These are phyloP conservation scores for Adansonia digitata DNA, from an alignment of 345 rosid genomes.

Conservation along the genomic window DNA sequence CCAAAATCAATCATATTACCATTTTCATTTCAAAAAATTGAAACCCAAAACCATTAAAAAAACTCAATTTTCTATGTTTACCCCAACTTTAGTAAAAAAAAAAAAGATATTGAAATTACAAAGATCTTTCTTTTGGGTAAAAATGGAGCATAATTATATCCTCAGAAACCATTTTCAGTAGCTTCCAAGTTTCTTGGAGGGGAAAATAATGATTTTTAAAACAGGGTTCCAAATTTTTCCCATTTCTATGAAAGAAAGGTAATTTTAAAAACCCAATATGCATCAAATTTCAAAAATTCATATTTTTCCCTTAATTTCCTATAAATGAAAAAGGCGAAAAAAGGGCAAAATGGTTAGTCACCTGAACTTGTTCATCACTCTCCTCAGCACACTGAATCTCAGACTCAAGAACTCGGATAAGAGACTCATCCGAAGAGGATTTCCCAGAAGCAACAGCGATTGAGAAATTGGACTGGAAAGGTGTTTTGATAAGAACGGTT, in stretches of 20 bases:
- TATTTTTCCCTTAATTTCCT: neutral
- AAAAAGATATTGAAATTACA: neutral
- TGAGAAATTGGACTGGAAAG: slow-evolving; percentile 30
- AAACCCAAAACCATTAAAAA: neutral
- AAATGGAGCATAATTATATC: neutral
- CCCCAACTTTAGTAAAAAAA: neutral
- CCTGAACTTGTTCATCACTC: slow-evolving; percentile 50
- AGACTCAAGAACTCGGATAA: slow-evolving; percentile 53
- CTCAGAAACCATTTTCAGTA: neutral
- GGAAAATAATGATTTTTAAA: neutral
- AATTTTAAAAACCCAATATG: neutral
- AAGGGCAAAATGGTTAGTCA: slow-evolving; percentile 9
- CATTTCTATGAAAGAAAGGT: neutral
- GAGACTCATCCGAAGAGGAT: slow-evolving; percentile 43
- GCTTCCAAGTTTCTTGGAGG: neutral
- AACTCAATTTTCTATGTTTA: neutral
- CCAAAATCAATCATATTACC: no score
- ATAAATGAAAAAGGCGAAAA: neutral
- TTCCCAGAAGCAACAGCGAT: slow-evolving; percentile 31
- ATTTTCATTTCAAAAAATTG: neutral
- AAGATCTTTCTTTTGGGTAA: neutral
- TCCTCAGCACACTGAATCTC: slow-evolving; percentile 65
- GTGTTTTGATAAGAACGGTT: slow-evolving; percentile 5
- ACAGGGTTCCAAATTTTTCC: neutral
- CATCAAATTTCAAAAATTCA: neutral